A percentile compares a stretch with the other conserved stretches of the same genome.
phyloP scores from a whole-genome alignment of 2,329 filamentous ascomycete genomes.

The Tolypocladium guangdongense region DNA sequence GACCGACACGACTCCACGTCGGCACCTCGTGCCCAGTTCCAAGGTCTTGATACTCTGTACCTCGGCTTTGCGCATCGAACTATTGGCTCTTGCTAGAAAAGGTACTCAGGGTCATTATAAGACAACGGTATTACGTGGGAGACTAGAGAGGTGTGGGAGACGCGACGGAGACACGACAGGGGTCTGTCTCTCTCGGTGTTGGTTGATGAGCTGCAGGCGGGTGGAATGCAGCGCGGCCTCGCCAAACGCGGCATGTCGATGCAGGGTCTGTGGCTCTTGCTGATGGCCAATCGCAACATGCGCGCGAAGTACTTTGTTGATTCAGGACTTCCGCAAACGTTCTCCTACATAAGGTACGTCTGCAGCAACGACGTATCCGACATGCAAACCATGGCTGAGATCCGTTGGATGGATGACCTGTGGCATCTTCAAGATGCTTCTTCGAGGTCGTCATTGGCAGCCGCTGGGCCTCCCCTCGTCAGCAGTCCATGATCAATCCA shows the following conservation, averaged over 20 bases:
- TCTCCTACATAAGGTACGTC: not conserved
- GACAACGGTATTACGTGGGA: no score
- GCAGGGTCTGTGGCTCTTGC: not conserved
- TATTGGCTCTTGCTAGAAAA: not conserved
- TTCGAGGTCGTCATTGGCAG: not conserved
- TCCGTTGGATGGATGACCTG: not conserved
- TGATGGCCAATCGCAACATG: not conserved
- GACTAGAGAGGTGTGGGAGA: not conserved
- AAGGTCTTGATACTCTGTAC: not conserved
- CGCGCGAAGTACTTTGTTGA: no score
- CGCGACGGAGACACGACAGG: not conserved
- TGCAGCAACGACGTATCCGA: not conserved
- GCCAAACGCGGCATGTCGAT: not conserved
- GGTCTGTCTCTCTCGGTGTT: not conserved
- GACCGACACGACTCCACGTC: not conserved
- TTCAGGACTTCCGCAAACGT: no score
- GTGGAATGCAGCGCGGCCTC: not conserved
- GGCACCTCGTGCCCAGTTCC: not conserved
- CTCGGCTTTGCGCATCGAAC: not conserved
- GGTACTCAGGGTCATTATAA: no score
- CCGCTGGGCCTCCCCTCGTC: no score
- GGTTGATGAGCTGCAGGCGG: not conserved
- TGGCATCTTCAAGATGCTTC: not conserved
- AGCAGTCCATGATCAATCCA: not conserved
- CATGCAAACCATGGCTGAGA: not conserved